phyloP scores from a whole-genome alignment of 2,329 filamentous ascomycete species.

The Conoideocrella luteorostrata region DNA sequence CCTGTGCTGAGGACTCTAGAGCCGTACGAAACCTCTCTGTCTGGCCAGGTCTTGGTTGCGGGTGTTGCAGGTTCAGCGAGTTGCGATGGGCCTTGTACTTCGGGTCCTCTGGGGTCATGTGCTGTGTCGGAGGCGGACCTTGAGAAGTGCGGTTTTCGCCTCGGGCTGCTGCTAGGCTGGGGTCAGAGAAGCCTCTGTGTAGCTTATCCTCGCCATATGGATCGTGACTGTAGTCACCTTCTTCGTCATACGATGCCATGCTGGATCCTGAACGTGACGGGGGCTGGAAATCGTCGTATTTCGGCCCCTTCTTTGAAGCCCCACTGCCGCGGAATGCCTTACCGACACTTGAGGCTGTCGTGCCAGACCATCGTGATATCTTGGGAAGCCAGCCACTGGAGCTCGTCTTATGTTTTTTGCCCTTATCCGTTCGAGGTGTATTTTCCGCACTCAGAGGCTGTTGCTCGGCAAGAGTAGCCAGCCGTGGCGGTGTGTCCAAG shows the following conservation, averaged over 20 bases:
- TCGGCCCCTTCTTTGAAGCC: slow-evolving; percentile 49
- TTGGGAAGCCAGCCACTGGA: slow-evolving; percentile 80
- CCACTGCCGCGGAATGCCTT: slow-evolving; percentile 67
- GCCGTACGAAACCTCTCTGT: slow-evolving; percentile 68
- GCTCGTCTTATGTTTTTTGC: slow-evolving; percentile 83
- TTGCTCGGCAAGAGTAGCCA: slow-evolving; percentile 30
- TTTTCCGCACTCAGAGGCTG: slow-evolving; percentile 63
- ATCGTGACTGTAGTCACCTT: slow-evolving; percentile 45
- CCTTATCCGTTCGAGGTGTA: slow-evolving; percentile 66
- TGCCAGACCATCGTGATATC: slow-evolving; percentile 96
- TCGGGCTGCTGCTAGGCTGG: slow-evolving; percentile 31
- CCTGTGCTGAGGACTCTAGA: slow-evolving; percentile 65
- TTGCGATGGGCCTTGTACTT: slow-evolving; percentile 80
- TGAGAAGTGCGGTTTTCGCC: slow-evolving; percentile 13
- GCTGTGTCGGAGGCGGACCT: slow-evolving; percentile 40
- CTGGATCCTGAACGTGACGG: slow-evolving; percentile 76
- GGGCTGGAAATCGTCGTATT: slow-evolving; percentile 49
- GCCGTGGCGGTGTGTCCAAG: slow-evolving; percentile 53
- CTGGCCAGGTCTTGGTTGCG: slow-evolving; percentile 67
- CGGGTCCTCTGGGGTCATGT: slow-evolving; percentile 57
- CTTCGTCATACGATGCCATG: slow-evolving; percentile 56
- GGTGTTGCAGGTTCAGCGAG: slow-evolving; percentile 72
- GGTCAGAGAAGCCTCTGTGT: slow-evolving; percentile 49
- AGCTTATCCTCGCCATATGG: slow-evolving; percentile 56
- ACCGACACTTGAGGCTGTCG: slow-evolving; percentile 80